Evolutionary conservation across 192 early-diverging fungal species (phyloP).

Genomic region (Piromyces finnis): DNA sequence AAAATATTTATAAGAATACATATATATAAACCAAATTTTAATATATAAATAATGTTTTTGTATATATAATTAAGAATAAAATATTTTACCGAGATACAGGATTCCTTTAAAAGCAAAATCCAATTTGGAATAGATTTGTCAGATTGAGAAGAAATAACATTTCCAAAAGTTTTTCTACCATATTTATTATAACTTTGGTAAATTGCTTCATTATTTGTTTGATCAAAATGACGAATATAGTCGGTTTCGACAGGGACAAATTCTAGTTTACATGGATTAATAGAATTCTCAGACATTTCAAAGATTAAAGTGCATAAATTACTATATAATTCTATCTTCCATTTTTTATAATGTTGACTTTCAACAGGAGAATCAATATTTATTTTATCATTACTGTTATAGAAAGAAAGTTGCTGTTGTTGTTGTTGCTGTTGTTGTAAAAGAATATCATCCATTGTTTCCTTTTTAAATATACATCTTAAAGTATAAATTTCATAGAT

Average conservation of each 20-base stretch:
- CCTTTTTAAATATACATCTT: not conserved
- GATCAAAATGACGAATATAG: not conserved
- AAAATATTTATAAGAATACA: no score
- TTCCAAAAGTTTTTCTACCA: not conserved
- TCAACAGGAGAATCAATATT: not conserved
- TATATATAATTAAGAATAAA: no score
- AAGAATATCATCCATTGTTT: not conserved
- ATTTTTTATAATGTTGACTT: not conserved
- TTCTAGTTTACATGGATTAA: not conserved
- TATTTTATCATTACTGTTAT: no score
- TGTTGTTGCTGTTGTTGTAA: not conserved
- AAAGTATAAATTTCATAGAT: not conserved
- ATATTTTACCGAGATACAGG: not conserved
- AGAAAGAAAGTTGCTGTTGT: no score
- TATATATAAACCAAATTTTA: no score
- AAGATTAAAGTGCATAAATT: not conserved
- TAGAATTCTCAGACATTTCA: not conserved
- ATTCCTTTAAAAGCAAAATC: not conserved
- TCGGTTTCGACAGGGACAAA: not conserved
- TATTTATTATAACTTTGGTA: not conserved
- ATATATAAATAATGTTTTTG: no score
- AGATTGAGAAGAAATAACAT: not conserved
- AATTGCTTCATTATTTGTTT: not conserved
- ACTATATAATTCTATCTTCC: not conserved
- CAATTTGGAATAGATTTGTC: not conserved